Evolutionary conservation across 352 stramenopile species (phyloP).

Genomic region (Blastocystis sp.): DNA sequence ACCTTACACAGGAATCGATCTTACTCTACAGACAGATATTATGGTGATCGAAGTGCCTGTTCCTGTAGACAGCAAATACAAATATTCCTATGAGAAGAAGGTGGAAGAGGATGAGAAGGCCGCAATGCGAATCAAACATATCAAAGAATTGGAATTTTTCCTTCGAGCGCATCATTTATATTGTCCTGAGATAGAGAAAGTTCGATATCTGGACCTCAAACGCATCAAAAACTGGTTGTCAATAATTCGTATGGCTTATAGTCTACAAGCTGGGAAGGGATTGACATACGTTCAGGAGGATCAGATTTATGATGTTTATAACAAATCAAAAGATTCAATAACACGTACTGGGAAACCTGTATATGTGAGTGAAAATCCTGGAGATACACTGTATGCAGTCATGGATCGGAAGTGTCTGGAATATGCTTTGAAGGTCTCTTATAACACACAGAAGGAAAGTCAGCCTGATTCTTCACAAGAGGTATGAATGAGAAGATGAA

Average conservation of each 20-base stretch:
- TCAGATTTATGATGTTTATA: constrained; percentile 59
- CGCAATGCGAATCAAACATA: constrained; percentile 39
- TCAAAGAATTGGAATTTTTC: constrained; percentile 65
- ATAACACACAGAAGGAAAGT: constrained; percentile 28
- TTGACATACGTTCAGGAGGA: constrained; percentile 25
- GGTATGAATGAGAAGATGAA: background rate
- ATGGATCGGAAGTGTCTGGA: constrained; percentile 27
- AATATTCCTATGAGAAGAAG: constrained; percentile 55
- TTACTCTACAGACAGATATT: constrained; percentile 60
- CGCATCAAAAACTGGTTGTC: constrained; percentile 45
- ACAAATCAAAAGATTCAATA: constrained; percentile 46
- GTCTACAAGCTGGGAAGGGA: constrained; percentile 6
- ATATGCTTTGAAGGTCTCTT: constrained; percentile 24
- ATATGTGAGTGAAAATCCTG: constrained; percentile 50
- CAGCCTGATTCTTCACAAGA: constrained; percentile 38
- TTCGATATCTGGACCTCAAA: constrained; percentile 54
- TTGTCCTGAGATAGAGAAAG: background rate
- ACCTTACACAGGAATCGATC: constrained; percentile 7
- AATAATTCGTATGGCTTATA: constrained; percentile 59
- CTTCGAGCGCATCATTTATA: constrained; percentile 39
- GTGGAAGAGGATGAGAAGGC: constrained; percentile 59
- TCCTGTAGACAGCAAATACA: constrained; percentile 34
- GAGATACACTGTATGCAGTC: constrained; percentile 35
- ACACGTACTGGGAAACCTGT: constrained; percentile 11
- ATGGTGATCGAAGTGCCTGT: constrained; percentile 66